Conservation (phyloP, 148 eudicot genomes). For the Gaultheria prostrata region DNA sequence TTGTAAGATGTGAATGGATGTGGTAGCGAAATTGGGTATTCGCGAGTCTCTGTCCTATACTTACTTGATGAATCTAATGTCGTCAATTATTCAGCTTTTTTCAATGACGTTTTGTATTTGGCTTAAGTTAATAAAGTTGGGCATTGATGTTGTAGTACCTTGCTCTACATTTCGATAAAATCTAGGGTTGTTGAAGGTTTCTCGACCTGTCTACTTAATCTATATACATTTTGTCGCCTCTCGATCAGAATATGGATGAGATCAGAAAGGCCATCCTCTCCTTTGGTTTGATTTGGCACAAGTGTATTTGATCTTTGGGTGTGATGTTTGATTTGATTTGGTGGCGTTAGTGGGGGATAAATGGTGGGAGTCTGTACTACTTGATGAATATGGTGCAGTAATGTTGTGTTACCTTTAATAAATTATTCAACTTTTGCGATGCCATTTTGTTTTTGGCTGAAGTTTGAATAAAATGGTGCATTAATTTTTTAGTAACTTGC, state of each 20-base stretch:
- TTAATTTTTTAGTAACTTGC: neutral
- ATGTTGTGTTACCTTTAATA: neutral
- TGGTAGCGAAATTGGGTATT: neutral
- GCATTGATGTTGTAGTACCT: neutral
- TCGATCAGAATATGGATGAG: no score
- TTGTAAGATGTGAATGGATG: neutral
- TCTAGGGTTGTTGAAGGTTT: no score
- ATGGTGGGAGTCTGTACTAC: neutral
- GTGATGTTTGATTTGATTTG: neutral
- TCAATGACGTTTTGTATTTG: neutral
- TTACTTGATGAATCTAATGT: neutral
- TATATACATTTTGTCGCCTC: neutral
- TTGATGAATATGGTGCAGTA: constrained; percentile 16
- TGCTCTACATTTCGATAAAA: no score
- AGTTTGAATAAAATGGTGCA: neutral
- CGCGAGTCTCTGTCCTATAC: neutral
- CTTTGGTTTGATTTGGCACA: neutral
- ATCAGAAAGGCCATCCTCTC: no score
- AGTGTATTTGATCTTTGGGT: neutral
- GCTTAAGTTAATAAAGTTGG: neutral
- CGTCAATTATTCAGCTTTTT: neutral
- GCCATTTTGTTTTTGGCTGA: neutral
- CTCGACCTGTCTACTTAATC: neutral
- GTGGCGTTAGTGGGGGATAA: constrained; percentile 12
- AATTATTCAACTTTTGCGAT: neutral